Evolutionary conservation across 2,329 filamentous ascomycete genomes (phyloP).

Genomic region (Sclerotinia nivalis): DNA sequence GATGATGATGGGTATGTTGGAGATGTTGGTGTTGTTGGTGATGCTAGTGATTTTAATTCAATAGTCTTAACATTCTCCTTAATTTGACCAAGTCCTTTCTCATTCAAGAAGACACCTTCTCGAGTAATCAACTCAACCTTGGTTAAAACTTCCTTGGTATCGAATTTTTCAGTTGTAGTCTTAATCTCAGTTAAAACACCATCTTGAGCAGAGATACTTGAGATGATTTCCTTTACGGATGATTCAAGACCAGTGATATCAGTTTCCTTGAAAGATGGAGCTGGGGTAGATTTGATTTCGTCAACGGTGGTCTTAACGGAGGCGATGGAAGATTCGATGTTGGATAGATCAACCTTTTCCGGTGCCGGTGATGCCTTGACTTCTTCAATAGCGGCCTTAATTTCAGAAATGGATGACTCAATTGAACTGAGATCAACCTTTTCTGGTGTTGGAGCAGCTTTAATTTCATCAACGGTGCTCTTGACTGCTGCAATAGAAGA

Average conservation of each 20-base stretch:
- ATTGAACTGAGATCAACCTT: slow-evolving; percentile 29
- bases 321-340: slow-evolving; percentile 27
- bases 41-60: slow-evolving; percentile 34
- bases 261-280: slow-evolving; percentile 24
- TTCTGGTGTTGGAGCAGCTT: slow-evolving; percentile 26
- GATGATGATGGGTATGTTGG: slow-evolving; percentile 43
- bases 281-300: slow-evolving; percentile 24
- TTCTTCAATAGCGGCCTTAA: slow-evolving; percentile 28
- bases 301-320: slow-evolving; percentile 29
- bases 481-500: slow-evolving; percentile 29
- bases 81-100: slow-evolving; percentile 22
- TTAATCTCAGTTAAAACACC: slow-evolving; percentile 34
- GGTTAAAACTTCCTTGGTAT: slow-evolving; percentile 26
- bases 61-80: slow-evolving; percentile 16
- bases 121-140: slow-evolving; percentile 19
- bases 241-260: slow-evolving; percentile 29
- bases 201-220: slow-evolving; percentile 20
- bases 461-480: too few species aligned
- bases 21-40: slow-evolving; percentile 46
- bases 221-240: slow-evolving; percentile 27
- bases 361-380: slow-evolving; percentile 23
- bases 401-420: slow-evolving; percentile 28
- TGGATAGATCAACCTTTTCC: slow-evolving; percentile 29
- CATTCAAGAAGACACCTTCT: slow-evolving; percentile 17
- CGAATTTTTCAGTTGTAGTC: slow-evolving; percentile 28